A percentile compares a stretch with the other conserved stretches of the same genome.
phyloP scores from a whole-genome alignment of 805 yeast genomes.

The Komagataella kurtzmanii region DNA sequence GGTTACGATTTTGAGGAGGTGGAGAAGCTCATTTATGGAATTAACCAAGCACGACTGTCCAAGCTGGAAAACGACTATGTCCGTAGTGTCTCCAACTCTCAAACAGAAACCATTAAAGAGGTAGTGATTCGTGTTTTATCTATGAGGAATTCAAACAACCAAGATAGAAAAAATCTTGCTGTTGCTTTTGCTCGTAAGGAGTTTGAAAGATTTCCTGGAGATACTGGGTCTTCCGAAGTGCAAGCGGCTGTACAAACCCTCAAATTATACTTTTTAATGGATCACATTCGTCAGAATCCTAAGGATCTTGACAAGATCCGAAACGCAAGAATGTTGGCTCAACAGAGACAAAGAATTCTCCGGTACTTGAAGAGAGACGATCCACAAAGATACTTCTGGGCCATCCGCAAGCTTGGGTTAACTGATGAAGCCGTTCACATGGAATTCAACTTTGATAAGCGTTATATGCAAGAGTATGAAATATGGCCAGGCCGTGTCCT shows the following conservation, averaged over 20 bases:
- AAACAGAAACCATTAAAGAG: conserved; percentile 43
- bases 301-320: conserved; percentile 67
- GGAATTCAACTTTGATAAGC: conserved; percentile 73
- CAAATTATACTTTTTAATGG: conserved; percentile 62
- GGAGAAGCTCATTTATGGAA: conserved; percentile 67
- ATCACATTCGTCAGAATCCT: conserved; percentile 54
- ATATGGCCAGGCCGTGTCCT: conserved; percentile 65
- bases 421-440: conserved; percentile 63
- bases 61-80: conserved; percentile 6
- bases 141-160: conserved; percentile 54
- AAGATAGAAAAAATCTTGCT: conserved; percentile 45
- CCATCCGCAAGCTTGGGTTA: conserved; percentile 78
- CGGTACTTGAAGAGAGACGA: conserved; percentile 71
- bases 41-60: conserved; percentile 45
- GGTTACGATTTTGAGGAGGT: conserved; percentile 52
- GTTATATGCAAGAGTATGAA: conserved; percentile 65
- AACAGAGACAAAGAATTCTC: conserved; percentile 73
- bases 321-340: conserved; percentile 69
- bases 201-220: conserved; percentile 75
- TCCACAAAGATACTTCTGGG: conserved; percentile 74
- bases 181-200: conserved; percentile 58
- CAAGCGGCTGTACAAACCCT: conserved; percentile 89
- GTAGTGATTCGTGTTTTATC: conserved; percentile 60
- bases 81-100: conserved; percentile 11
- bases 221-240: conserved; percentile 90